Percentiles rank a stretch among this genome's conserved stretches.
Conservation (phyloP, 768 basidiomycete genomes). For the Phlegmacium glaucopus region DNA sequence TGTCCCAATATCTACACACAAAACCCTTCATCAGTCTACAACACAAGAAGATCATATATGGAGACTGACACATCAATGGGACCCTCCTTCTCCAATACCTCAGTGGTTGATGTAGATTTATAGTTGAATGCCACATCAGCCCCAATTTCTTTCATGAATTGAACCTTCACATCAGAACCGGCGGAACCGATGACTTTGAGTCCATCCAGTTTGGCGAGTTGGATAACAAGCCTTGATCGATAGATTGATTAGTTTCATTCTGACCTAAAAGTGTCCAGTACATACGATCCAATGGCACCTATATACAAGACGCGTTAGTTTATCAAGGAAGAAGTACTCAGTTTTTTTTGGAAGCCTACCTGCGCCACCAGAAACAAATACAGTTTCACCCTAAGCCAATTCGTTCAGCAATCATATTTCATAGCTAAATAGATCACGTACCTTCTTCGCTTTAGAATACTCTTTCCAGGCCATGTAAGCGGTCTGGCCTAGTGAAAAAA, state of each 20-base stretch:
- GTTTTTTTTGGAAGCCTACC: slow-evolving; percentile 21
- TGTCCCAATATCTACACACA: slow-evolving; percentile 43
- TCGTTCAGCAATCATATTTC: not conserved
- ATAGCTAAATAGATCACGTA: not conserved
- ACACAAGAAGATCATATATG: not conserved
- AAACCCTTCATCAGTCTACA: not conserved
- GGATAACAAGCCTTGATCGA: slow-evolving; percentile 40
- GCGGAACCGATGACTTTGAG: slow-evolving; percentile 69
- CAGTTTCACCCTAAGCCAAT: slow-evolving; percentile 32
- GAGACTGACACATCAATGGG: slow-evolving; percentile 37
- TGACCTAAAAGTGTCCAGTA: slow-evolving; percentile 1
- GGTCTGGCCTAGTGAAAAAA: slow-evolving; percentile 31
- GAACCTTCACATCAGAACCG: slow-evolving; percentile 69
- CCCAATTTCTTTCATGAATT: slow-evolving; percentile 52
- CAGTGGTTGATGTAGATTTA: slow-evolving; percentile 50
- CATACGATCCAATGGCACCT: slow-evolving; percentile 54
- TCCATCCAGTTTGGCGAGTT: slow-evolving; percentile 47
- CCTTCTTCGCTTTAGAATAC: slow-evolving; percentile 33
- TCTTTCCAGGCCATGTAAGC: slow-evolving; percentile 38
- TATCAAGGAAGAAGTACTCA: too few species aligned
- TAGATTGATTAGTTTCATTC: not conserved
- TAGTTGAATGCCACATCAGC: slow-evolving; percentile 73
- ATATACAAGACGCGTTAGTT: too few species aligned
- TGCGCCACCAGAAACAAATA: slow-evolving; percentile 37
- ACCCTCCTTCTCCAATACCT: slow-evolving; percentile 53